Evolutionary conservation across 1,284 basidiomycete species (phyloP), one percentile per base, ranked within the genome.

Genomic region (Schizopora paradoxa): DNA sequence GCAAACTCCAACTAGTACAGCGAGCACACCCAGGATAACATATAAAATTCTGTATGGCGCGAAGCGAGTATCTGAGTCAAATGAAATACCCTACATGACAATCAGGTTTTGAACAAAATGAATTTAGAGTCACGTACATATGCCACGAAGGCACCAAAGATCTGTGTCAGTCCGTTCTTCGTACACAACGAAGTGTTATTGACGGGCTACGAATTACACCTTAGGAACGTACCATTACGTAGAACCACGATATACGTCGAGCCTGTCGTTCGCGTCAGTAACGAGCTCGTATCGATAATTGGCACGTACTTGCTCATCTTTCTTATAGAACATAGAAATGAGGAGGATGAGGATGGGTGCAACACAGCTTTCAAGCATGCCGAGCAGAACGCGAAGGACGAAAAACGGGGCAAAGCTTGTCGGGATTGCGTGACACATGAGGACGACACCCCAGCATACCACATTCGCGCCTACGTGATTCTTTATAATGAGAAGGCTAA

Each of bases 311-410:
- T 83, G 81, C 54, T 84, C 80, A 41, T 79, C 65, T 60, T 80
- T 82, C 63, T 76, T 79, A 59, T 83, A 82, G 58, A 80, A 82
- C 73, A 79, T 80, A 5, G 76, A 73, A 26, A 83, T 73, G 38
- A 81, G 70, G 36, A 82, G 59, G 55, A 84, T 75, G 25, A 83
- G 63, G 51, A 72, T 76, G 0, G 79, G 81, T 5, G 77, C 72
- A 2, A 82, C 79, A 51, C 77, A 79, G 50, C 70, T 70, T 59
- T 82, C 78, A 53, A 73, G 14, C 66, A 22, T 52, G 73, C 77
- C 79, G 11, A 82, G 64, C 10, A 82, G 61, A 56, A 82, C 77
- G 2, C 80, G 71, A 32, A 82, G 63, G 5, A 69, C 73, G 54
- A 82, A 82, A 62, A 83, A 82, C 2, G 69, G 70, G 6, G 72